Evolutionary conservation across 2,329 filamentous ascomycete species (phyloP), one percentile per base, ranked within the genome.

Genomic region (Akanthomyces dipterigenus): DNA sequence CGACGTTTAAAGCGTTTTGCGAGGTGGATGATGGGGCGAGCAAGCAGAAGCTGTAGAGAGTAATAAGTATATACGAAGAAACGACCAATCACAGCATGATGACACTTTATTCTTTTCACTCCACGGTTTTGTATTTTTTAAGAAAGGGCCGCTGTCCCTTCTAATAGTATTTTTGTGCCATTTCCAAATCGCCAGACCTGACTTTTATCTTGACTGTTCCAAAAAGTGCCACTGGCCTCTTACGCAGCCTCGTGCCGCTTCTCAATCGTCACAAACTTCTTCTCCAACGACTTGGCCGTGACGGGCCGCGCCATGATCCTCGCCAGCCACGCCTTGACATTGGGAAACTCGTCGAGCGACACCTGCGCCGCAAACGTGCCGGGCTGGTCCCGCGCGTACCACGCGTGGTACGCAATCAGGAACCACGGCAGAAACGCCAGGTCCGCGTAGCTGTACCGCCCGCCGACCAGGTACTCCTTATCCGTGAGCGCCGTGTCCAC

Each of bases 1-100:
- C 89, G 28, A 93, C 89, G 0, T 99, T 96, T 80, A 95, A 93
- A 78, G 95, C 93, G 0, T 97, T 96, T 73, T 96, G 92, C 70
- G 93, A 97, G 78, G 80, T 96, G 63, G 84, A 86, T 42, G 75
- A 80, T 9, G 73, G 66, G 2, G 63, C 56, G 11, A 48, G 43
- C 22, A 69, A 69, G 64, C 63, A 71, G 60, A 73, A 70, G 69
- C 63, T 72, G 59, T 72, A 18, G 4, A 3, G 28, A 7, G 22
- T 58, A 58, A 50, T 31, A 34, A 24, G 24, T 40, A 49, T 48
- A 49, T 31, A 50, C 31, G 45, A 58, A 34, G 28, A 50, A 42
- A 50, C 20, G 55, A 57, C 34, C 24, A 42, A 34, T 36, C 14
- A 3, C 12, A 43, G 40, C 18, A 43, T 43, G 8, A 43, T 8